These are phyloP conservation scores for Kodamaea plutei DNA, from an alignment of 1,139 yeast genomes.

Conservation along the genomic window DNA sequence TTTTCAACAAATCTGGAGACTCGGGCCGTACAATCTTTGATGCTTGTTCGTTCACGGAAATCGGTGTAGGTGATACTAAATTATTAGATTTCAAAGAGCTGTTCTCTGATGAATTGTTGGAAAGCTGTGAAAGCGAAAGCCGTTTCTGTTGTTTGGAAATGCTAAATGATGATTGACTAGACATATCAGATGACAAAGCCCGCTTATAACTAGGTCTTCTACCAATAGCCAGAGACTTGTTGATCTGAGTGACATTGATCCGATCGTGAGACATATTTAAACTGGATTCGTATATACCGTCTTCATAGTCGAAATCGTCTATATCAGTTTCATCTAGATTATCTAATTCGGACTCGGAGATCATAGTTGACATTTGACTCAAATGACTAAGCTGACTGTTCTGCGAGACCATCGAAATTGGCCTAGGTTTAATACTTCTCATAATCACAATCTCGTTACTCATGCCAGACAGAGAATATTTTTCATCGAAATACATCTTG, in stretches of 20 bases:
- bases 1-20: slow-evolving; percentile 19
- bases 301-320: slow-evolving; percentile 38
- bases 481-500: too few relatives aligned
- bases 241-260: slow-evolving; percentile 3
- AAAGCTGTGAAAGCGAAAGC: slow-evolving; percentile 30
- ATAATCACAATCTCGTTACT: neutral
- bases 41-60: slow-evolving; percentile 2
- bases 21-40: slow-evolving; percentile 13
- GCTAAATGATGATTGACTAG: slow-evolving; percentile 33
- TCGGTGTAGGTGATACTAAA: slow-evolving; percentile 17
- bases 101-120: slow-evolving; percentile 40
- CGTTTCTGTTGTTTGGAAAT: slow-evolving; percentile 24
- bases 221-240: slow-evolving; percentile 3
- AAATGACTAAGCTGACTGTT: slow-evolving; percentile 51
- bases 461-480: too few relatives aligned
- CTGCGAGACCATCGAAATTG: slow-evolving; percentile 65
- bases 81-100: slow-evolving; percentile 17
- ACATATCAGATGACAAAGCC: slow-evolving; percentile 35
- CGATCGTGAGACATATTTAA: slow-evolving; percentile 26
- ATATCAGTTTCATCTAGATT: slow-evolving; percentile 43
- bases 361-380: slow-evolving; percentile 54
- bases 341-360: slow-evolving; percentile 45
- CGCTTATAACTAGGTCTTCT: slow-evolving; percentile 35
- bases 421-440: slow-evolving; percentile 38
- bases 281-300: slow-evolving; percentile 31